Evolutionary conservation across 176 grass and related monocot species (phyloP).

Genomic region (Musa itinerans): DNA sequence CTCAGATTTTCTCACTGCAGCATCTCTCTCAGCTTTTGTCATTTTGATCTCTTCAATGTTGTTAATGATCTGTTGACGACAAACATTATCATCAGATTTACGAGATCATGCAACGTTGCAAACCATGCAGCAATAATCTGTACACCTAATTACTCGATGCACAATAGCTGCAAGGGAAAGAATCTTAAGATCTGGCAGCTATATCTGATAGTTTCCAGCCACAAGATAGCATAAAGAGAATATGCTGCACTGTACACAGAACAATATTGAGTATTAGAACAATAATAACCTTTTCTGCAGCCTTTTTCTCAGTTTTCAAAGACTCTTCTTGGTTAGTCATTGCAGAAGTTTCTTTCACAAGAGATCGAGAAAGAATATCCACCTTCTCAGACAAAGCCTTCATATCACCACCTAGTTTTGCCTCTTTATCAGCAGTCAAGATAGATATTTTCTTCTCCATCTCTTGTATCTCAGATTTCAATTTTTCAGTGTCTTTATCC

Average conservation of each 20-base stretch:
- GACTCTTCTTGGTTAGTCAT: conserved; percentile 80
- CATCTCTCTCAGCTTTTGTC: conserved; percentile 57
- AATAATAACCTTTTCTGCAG: conserved; percentile 49
- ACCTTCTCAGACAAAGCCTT: conserved; percentile 63
- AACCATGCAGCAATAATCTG: neutral
- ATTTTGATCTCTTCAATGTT: conserved; percentile 83
- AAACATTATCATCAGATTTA: neutral
- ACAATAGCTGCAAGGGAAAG: neutral
- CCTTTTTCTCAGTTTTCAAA: conserved; percentile 55
- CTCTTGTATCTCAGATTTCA: conserved; percentile 62
- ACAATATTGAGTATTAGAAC: conserved; percentile 1
- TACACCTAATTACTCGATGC: neutral
- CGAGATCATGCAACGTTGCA: neutral
- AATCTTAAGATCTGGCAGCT: neutral
- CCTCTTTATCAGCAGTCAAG: conserved; percentile 72
- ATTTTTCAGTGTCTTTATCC: conserved; percentile 46
- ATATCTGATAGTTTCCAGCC: neutral
- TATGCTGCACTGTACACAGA: conserved; percentile 12
- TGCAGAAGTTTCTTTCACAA: conserved; percentile 91
- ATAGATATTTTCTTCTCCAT: conserved; percentile 61
- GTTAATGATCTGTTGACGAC: conserved; percentile 39
- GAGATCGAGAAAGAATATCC: conserved; percentile 55
- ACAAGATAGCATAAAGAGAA: neutral
- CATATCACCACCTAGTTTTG: conserved; percentile 57
- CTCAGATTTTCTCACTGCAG: conserved; percentile 63